Percentiles rank a stretch among this genome's conserved stretches.
These are phyloP conservation scores for Hydnum rufescens DNA, from an alignment of 768 basidiomycete genomes.

Conservation along the genomic window DNA sequence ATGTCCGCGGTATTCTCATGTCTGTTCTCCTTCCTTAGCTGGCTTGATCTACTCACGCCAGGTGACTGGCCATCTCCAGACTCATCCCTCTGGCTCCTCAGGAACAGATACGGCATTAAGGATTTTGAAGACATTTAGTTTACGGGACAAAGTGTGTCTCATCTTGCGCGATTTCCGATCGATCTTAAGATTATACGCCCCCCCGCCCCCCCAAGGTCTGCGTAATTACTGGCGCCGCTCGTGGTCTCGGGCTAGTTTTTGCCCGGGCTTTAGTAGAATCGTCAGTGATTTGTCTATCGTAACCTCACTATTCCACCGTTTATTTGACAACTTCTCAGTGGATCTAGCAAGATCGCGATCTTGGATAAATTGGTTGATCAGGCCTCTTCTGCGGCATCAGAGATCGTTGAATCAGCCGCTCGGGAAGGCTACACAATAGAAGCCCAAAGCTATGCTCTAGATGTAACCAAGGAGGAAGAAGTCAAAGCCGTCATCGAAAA, in stretches of 20 bases:
- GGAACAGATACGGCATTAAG: no score
- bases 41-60: no score
- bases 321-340: constrained; percentile 25
- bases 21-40: no score
- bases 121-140: no score
- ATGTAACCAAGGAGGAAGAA: constrained; percentile 65
- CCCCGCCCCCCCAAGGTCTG: background rate
- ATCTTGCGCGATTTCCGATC: no score
- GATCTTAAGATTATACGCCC: no score
- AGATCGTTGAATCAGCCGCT: constrained; percentile 25
- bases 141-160: no score
- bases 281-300: constrained; percentile 23
- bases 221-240: constrained; percentile 81
- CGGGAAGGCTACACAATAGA: constrained; percentile 19
- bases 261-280: constrained; percentile 78
- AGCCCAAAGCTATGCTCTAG: constrained; percentile 62
- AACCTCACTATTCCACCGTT: background rate
- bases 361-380: constrained; percentile 63
- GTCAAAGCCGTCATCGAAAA: constrained; percentile 54
- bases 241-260: constrained; percentile 80
- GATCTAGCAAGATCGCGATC: constrained; percentile 61
- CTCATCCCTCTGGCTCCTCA: no score
- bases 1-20: no score
- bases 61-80: no score
- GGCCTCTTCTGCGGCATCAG: constrained; percentile 43